A percentile compares a stretch with the other conserved stretches of the same genome.
phyloP scores from a whole-genome alignment of 2,329 filamentous ascomycete species.

The Triangularia setosa region DNA sequence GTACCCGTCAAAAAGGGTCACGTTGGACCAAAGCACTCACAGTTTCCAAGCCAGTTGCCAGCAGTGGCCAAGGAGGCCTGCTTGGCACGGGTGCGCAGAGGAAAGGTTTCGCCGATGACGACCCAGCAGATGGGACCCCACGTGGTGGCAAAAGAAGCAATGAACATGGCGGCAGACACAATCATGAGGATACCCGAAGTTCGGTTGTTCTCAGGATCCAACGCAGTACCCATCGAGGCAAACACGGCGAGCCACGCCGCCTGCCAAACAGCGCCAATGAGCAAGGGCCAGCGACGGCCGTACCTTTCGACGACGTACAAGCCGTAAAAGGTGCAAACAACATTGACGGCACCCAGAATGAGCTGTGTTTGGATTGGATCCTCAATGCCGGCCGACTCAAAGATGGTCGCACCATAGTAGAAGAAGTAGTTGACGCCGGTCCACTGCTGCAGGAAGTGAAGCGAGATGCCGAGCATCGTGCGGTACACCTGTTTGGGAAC shows the following conservation, averaged over 20 bases:
- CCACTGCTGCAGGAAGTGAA: slow-evolving; percentile 67
- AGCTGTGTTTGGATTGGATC: slow-evolving; percentile 66
- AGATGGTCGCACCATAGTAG: slow-evolving; percentile 66
- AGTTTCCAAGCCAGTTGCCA: slow-evolving; percentile 58
- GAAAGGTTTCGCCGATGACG: slow-evolving; percentile 63
- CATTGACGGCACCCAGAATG: slow-evolving; percentile 65
- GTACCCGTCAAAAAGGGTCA: no score
- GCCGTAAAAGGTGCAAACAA: slow-evolving; percentile 61
- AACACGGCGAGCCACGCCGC: slow-evolving; percentile 62
- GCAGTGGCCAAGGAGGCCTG: slow-evolving; percentile 52
- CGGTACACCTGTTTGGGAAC: slow-evolving; percentile 56
- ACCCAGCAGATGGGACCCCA: slow-evolving; percentile 71
- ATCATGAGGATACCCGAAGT: slow-evolving; percentile 64
- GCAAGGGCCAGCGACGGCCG: slow-evolving; percentile 64
- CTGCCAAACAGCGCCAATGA: slow-evolving; percentile 65
- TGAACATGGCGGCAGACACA: slow-evolving; percentile 70
- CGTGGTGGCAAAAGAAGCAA: slow-evolving; percentile 64
- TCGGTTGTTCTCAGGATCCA: slow-evolving; percentile 40
- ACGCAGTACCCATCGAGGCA: slow-evolving; percentile 49
- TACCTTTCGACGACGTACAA: slow-evolving; percentile 66
- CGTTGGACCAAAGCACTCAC: slow-evolving; percentile 32
- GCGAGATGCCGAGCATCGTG: slow-evolving; percentile 56
- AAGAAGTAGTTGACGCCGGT: slow-evolving; percentile 61
- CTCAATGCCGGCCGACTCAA: slow-evolving; percentile 60
- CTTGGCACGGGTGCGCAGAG: slow-evolving; percentile 52